Base-by-base conservation (phyloP, 768 basidiomycete genomes). In the Serendipita sp. region DNA sequence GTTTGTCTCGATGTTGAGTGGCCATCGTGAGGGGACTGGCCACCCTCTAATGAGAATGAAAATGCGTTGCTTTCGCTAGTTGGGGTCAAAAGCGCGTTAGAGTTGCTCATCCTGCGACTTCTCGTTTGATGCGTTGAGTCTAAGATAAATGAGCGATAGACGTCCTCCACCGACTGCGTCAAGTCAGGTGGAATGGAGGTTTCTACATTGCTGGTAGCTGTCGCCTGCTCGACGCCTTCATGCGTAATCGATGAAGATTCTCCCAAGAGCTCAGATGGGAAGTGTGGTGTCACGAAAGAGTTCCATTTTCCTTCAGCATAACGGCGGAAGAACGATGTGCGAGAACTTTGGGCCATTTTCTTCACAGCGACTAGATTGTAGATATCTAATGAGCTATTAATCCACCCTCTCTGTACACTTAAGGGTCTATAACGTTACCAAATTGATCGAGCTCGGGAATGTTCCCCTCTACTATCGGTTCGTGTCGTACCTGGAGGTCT, bases 221-320 rank as follows among this genome's bases (percentile, higher is more conserved):
- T 40, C 40, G 40, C 40, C 6, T 40, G 6, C 5, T 40, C 40
- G 6, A 13, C 40, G 2, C 40, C 40, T 5, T 40, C 40, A 6
- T 40, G 40, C 40, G 40, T 6, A 40, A 52, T 8, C 48, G 48
- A 33, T 10, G 16, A 6, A 18, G n/a, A 23, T 8, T 23, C 16
- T 10, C 18, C 18, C 31, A 33, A 18, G 18, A 52, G 31, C n/a
- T 52, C 48, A 52, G 18, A 18, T 10, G 48, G 48, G n/a, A 52
- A 23, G 8, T 18, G 31, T 5, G 55, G 55, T 27, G 55, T 16
- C 11, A 29, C 55, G n/a, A 37, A n/a, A n/a, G 55, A 36, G 29
- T 60, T 60, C 55, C 55, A 60, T 60, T 18, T 60, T 10, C 55
- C 55, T 37, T 60, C 55, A 29, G 55, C 55, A 29, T 60, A 60